Evolutionary conservation across 805 yeast species (phyloP), one percentile per base, ranked within the genome.

Genomic region (Yamadazyma scolyti): DNA sequence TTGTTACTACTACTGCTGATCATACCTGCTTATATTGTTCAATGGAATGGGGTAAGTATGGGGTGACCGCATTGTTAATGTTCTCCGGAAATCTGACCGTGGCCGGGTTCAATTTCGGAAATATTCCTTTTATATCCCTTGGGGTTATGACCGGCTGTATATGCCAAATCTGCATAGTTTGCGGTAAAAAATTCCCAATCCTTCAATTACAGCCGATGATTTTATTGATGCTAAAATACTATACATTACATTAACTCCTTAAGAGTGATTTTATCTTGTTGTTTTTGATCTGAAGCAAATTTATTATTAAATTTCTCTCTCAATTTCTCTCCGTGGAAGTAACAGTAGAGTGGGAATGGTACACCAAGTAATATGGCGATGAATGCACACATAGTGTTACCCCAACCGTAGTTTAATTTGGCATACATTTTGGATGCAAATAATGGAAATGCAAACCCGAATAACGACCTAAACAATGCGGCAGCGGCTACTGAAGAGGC

Each of bases 401-500:
- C 84, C 87, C 86, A 80, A 4, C 84, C 85, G 43, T 77, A 78
- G 13, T 80, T 79, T 26, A 82, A 52, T 7, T 36, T 52, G 27
- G 53, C 54, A 50, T 77, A 82, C 79, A 81, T 73, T 6, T 68
- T 57, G 6, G 63, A 53, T 2, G 82, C 83, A 52, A 79, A 77
- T 24, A 80, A 56, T 5, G 88, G 93, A 59, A 82, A 79, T 8
- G 73, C 64, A 33, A 79, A 82, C 1, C 89, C 90, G 46, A 82
- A 69, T 25, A 71, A 51, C 4, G 86, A 77, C 45, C 93, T 64
- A 45, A 77, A 71, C 39, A 81, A 71, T 0, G 86, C 76, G 3
- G 82, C 82, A 0, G 86, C 82, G 0, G 82, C 82, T 19, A 77
- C 68, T 1, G 82, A 71, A n/a, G 81, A 71, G 0, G 88, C 88